Percentiles rank a stretch among this genome's conserved stretches.
Evolutionary conservation across 495 filamentous ascomycete genomes (phyloP).

Genomic region (Friedmanniomyces simplex): DNA sequence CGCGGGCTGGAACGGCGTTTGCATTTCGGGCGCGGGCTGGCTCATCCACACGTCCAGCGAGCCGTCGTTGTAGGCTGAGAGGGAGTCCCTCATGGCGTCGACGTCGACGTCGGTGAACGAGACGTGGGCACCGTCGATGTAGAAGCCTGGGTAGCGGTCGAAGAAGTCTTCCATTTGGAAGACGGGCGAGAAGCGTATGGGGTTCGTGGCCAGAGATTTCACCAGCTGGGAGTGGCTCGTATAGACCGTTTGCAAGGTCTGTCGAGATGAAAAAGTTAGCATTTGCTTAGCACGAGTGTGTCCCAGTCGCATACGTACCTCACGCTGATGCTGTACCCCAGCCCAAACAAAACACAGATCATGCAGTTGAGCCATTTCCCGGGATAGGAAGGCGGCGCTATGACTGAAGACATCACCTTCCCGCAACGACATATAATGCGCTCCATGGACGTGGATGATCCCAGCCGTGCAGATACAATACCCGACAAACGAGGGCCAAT

Average conservation of each 20-base stretch:
- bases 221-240: slow-evolving; percentile 63
- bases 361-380: slow-evolving; percentile 67
- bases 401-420: slow-evolving; percentile 53
- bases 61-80: neutral
- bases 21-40: neutral
- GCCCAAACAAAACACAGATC: slow-evolving; percentile 66
- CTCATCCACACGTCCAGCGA: slow-evolving; percentile 2
- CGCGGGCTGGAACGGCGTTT: neutral
- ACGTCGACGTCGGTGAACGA: slow-evolving; percentile 31
- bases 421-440: slow-evolving; percentile 56
- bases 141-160: slow-evolving; percentile 56
- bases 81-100: slow-evolving; percentile 19
- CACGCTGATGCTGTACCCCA: slow-evolving; percentile 66
- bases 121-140: slow-evolving; percentile 45
- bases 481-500: slow-evolving; percentile 74
- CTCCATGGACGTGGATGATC: slow-evolving; percentile 75
- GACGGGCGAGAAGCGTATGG: slow-evolving; percentile 60
- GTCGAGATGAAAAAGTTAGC: neutral
- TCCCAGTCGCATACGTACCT: no score
- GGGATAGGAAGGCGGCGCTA: slow-evolving; percentile 59
- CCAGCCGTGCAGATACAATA: slow-evolving; percentile 76
- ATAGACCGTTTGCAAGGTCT: slow-evolving; percentile 60
- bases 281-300: no score
- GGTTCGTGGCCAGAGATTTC: slow-evolving; percentile 53
- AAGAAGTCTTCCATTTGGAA: slow-evolving; percentile 83